Base-by-base conservation (phyloP, 306 rosid species). In the Pterocarpus macrocarpus region DNA sequence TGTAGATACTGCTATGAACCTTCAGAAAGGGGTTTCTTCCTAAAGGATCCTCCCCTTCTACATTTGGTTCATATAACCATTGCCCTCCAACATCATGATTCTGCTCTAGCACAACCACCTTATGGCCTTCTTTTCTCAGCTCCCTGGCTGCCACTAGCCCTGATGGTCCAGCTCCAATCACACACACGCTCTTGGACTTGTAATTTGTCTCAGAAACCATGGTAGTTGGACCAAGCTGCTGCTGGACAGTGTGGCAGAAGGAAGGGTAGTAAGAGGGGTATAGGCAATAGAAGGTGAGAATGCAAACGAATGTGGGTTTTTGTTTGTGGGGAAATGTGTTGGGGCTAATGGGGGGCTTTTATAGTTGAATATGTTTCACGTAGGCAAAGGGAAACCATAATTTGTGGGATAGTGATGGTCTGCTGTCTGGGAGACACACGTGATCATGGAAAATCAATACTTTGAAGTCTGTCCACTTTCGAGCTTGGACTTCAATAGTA, bases 71-170 rank as follows among this genome's bases (percentile, higher is more conserved):
- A 76, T 95, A 95, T 36, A 95, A 87, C 99, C 98, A 95, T 80
- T 95, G 99, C 0, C 99, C 99, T 50, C 99, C 99, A 4, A 95
- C 86, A 58, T 93, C 99, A 79, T 93, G 89, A 81, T 90, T 88
- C 80, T 91, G 97, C 77, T 95, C 98, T 9, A 93, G 32, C 12
- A 95, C 91, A 65, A 86, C 86, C 73, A 53, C 96, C 49, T 44
- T 72, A 50, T 91, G 99, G 13, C 97, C 96, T 87, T 95, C 99
- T 88, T 86, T 93, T 52, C 88, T 86, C 72, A 93, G 71, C 90
- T 95, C 99, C 64, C 98, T 85, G 0, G 97, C 94, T 4, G 93
- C 97, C 38, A 95, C 97, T 0, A 95, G 82, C 74, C 99, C 99
- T 0, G 98, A 81, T 1, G 98, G 92, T 14, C 99, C 99, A 0